A percentile compares a stretch with the other conserved stretches of the same genome.
Evolutionary conservation across 2,329 filamentous ascomycete species (phyloP).

Genomic region (Alternaria ethzedia): DNA sequence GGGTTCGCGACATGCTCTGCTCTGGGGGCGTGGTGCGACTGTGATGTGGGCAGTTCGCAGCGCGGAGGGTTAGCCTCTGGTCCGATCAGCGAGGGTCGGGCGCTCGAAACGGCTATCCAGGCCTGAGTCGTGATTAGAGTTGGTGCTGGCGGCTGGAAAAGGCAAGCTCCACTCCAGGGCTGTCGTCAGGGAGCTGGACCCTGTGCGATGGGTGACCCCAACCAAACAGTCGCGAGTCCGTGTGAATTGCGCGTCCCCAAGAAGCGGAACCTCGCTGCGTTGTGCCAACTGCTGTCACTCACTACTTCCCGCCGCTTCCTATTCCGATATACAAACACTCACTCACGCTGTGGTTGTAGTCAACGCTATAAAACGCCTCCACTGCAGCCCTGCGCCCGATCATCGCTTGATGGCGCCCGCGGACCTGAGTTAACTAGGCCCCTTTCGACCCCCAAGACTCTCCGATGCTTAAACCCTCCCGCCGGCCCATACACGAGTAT

Average conservation of each 20-base stretch:
- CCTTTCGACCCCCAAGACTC: slow-evolving; percentile 7
- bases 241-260: slow-evolving; percentile 3
- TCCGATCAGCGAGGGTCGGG: background rate
- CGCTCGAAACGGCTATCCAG: slow-evolving; percentile 1
- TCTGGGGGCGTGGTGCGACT: background rate
- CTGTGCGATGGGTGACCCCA: background rate
- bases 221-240: background rate
- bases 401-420: slow-evolving; percentile 11
- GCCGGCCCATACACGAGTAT: slow-evolving; percentile 36
- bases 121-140: background rate
- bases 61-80: background rate
- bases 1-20: background rate
- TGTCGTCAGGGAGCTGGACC: background rate
- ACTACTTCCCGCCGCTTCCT: background rate
- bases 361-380: background rate
- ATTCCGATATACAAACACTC: background rate
- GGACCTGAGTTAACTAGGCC: slow-evolving; percentile 8
- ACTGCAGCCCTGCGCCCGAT: background rate
- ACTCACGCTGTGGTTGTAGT: background rate
- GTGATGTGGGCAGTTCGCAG: background rate
- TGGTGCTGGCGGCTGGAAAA: background rate
- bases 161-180: background rate
- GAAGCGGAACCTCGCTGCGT: background rate
- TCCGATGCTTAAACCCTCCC: slow-evolving; percentile 26
- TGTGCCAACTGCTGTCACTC: background rate